Base-by-base conservation (phyloP, 2,329 filamentous ascomycete genomes). In the Aciculosporium take region DNA sequence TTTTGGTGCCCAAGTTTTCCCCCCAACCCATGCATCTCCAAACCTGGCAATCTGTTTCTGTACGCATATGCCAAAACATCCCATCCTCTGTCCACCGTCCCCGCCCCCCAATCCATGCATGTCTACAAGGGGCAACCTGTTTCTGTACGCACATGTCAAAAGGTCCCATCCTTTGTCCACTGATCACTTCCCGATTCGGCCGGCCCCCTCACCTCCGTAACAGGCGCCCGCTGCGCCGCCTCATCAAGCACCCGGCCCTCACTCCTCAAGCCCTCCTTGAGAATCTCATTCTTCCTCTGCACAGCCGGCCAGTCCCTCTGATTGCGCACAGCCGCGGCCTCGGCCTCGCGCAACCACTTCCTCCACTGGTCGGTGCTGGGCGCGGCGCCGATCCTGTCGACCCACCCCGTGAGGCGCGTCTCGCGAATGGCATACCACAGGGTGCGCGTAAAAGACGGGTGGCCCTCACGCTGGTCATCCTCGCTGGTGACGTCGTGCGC, bases 391-490 rank as follows among this genome's bases (percentile, higher is more conserved):
- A 64, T 68, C 31, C 64, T 60, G 43, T 59, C 57, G 2, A 73
- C 68, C 75, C 75, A 79, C 3, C 65, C 66, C 0, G 61, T 69
- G 20, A 59, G 58, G 49, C 63, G 55, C 0, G 73, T 76, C 49
- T 72, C 69, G 10, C 68, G 62, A 36, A 79, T 74, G 2, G 71
- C 72, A 47, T 66, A 74, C 74, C 74, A 78, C 42, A 78, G 55
- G 1, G 70, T 74, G 13, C 69, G 57, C 0, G 74, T 79, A 49
- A 69, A 77, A 42, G 64, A 71, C 7, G 64, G 61, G 10, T 56
- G 48, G 8, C 62, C 62, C 45, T 71, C 68, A 1, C 53, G 49
- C 36, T 53, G 52, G 41, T 66, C 62, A 0, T 34, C 24, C 0
- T 36, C 10, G 18, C 60, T 44, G 0, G 56, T 61, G 5, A 43